A percentile compares a stretch with the other conserved stretches of the same genome.
Evolutionary conservation across 2,329 filamentous ascomycete species (phyloP).

Genomic region (Amylocarpus encephaloides): DNA sequence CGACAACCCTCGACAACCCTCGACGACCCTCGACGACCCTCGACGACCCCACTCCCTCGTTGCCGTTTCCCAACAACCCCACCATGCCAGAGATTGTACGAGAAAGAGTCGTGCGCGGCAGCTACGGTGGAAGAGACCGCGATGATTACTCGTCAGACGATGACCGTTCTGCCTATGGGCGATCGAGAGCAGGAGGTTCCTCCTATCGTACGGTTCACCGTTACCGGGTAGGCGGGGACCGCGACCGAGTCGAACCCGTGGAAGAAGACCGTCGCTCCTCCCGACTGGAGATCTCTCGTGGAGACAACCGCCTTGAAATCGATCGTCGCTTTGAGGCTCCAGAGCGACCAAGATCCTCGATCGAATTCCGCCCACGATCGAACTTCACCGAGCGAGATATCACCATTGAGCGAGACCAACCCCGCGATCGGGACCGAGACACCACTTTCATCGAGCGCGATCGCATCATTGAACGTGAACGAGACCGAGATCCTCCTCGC

Average conservation of each 20-base stretch:
- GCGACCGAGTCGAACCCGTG: conserved; percentile 25
- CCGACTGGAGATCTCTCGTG: conserved; percentile 21
- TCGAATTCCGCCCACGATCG: conserved; percentile 23
- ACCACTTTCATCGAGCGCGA: conserved; percentile 22
- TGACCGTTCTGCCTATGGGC: conserved; percentile 23
- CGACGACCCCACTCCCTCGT: background rate
- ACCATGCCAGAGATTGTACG: conserved; percentile 23
- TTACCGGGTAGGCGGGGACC: conserved; percentile 27
- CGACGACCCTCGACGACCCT: background rate
- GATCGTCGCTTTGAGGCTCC: conserved; percentile 16
- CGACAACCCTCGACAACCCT: background rate
- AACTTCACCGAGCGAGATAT: conserved; percentile 19
- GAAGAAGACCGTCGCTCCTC: conserved; percentile 26
- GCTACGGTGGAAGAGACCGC: conserved; percentile 17
- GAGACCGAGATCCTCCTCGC: conserved; percentile 23
- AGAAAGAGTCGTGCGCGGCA: conserved; percentile 20
- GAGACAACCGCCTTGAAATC: conserved; percentile 27
- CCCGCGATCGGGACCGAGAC: conserved; percentile 25
- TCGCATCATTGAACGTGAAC: conserved; percentile 18
- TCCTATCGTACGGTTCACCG: conserved; percentile 30
- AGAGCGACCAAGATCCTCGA: conserved; percentile 26
- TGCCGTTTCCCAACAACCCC: background rate
- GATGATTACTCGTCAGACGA: conserved; percentile 31
- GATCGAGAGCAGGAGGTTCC: conserved; percentile 11
- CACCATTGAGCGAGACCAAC: conserved; percentile 22